These are phyloP conservation scores for Spatholobus suberectus DNA, from an alignment of 306 rosid species.

Conservation along the genomic window DNA sequence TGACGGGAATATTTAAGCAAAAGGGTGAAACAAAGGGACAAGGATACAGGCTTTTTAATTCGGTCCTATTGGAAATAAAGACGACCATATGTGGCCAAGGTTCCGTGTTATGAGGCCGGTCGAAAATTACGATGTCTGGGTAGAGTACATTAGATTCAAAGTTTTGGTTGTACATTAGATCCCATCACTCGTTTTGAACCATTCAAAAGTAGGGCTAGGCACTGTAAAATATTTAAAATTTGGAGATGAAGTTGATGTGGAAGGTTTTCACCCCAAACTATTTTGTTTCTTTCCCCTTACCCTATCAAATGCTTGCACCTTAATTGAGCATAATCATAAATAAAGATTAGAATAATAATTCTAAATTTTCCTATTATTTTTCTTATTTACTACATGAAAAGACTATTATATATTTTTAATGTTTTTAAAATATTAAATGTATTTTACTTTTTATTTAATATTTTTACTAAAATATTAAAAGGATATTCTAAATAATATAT, in stretches of 20 bases:
- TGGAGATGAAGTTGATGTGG: not conserved
- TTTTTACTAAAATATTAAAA: too few relatives aligned
- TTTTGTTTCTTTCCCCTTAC: not conserved
- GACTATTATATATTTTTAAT: too few relatives aligned
- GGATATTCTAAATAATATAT: too few relatives aligned
- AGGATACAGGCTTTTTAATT: not conserved
- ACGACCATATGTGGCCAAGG: conserved; percentile 21
- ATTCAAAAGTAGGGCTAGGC: not conserved
- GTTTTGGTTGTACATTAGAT: too few relatives aligned
- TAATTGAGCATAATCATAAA: too few relatives aligned
- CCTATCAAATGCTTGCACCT: not conserved
- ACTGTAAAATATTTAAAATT: not conserved
- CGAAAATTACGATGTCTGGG: conserved; percentile 17
- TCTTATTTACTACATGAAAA: too few relatives aligned
- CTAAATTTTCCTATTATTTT: too few relatives aligned
- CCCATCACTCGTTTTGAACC: too few relatives aligned
- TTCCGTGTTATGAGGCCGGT: conserved; percentile 43
- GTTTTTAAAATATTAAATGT: too few relatives aligned
- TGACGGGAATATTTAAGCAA: conserved; percentile 29
- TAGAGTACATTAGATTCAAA: not conserved
- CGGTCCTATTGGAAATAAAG: conserved; percentile 44
- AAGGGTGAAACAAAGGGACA: not conserved
- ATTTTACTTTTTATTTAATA: too few relatives aligned
- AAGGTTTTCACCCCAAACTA: not conserved
- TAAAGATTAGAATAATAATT: too few relatives aligned